Conservation (phyloP, 805 yeast species). For the Priceomyces medius region DNA sequence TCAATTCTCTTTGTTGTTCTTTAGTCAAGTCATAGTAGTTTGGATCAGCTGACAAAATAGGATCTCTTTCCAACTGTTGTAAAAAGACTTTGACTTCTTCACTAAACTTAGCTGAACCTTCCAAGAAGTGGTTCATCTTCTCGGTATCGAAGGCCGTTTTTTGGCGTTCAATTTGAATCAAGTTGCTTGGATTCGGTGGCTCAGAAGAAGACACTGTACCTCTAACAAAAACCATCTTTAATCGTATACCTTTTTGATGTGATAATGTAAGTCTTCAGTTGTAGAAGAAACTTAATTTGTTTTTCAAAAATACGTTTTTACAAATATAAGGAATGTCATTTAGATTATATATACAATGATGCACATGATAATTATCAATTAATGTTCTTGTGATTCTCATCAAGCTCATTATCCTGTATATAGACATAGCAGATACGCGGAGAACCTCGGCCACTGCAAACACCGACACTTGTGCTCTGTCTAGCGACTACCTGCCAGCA, state of each 20-base stretch:
- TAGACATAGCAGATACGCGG: not conserved
- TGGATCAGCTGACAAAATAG: constrained; percentile 25
- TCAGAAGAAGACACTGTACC: constrained; percentile 17
- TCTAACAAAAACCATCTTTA: constrained; percentile 8
- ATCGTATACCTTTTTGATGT: not conserved
- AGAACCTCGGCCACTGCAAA: constrained; percentile 4
- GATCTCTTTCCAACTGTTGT: constrained; percentile 36
- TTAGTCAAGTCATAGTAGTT: constrained; percentile 29
- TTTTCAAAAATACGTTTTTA: no score
- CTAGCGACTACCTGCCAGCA: no score
- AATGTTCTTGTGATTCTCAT: constrained; percentile 1
- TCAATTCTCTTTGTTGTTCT: constrained; percentile 26
- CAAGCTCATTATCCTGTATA: not conserved
- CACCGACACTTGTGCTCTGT: no score
- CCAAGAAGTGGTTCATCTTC: constrained; percentile 26
- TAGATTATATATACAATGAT: no score
- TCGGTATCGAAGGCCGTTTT: constrained; percentile 18
- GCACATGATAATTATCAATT: not conserved
- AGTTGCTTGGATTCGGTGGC: constrained; percentile 22
- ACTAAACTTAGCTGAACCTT: constrained; percentile 22
- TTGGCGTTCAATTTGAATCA: constrained; percentile 20
- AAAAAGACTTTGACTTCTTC: constrained; percentile 23
- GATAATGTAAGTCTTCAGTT: not conserved
- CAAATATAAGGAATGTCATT: no score
- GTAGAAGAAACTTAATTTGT: not conserved